Evolutionary conservation across 108 stramenopile genomes (phyloP).

Genomic region (Seminavis robusta): DNA sequence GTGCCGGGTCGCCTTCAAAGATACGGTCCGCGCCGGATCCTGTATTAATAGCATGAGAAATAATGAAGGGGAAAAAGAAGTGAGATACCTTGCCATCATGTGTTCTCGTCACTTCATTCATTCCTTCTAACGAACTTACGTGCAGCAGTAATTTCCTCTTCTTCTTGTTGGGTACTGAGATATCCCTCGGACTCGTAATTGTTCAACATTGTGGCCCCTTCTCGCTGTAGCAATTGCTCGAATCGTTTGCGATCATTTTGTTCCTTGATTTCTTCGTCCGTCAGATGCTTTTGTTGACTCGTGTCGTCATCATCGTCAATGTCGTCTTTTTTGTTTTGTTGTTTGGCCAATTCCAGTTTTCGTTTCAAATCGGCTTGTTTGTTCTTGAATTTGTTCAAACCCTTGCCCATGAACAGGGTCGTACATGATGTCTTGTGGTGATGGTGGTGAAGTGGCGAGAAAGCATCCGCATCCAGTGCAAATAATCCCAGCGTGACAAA

Average conservation of each 20-base stretch:
- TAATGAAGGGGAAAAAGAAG: background rate
- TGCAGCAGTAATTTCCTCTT: constrained; percentile 63
- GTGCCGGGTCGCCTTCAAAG: constrained; percentile 83
- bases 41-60: constrained; percentile 8
- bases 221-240: constrained; percentile 55
- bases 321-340: constrained; percentile 20
- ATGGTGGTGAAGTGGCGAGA: too few species aligned
- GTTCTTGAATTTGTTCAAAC: constrained; percentile 27
- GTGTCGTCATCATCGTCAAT: background rate
- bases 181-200: constrained; percentile 46
- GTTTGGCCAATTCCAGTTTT: constrained; percentile 31
- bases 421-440: too few species aligned
- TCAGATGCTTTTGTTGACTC: constrained; percentile 10
- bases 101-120: too few species aligned
- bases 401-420: constrained; percentile 21
- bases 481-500: too few species aligned
- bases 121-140: constrained; percentile 23
- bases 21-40: constrained; percentile 47
- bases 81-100: background rate
- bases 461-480: too few species aligned
- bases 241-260: constrained; percentile 74
- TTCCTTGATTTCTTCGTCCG: constrained; percentile 65
- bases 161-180: constrained; percentile 67
- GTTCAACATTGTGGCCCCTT: constrained; percentile 12
- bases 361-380: constrained; percentile 40